phyloP scores from a whole-genome alignment of 495 filamentous ascomycete genomes.

The Astrothelium subdiscretum region DNA sequence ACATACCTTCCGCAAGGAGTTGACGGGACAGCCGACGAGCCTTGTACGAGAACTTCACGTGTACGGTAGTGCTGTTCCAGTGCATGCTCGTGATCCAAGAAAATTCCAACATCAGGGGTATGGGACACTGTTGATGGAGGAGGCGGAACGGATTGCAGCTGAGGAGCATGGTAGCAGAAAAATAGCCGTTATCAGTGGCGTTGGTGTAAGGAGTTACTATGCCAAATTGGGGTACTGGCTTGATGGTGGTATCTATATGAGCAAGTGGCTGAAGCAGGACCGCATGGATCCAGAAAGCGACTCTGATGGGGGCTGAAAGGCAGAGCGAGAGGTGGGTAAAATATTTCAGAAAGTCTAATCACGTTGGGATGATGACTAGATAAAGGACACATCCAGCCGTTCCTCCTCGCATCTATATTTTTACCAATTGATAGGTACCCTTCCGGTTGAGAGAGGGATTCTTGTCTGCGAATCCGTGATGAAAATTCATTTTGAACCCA shows the following conservation, averaged over 20 bases:
- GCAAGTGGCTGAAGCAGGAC: slow-evolving; percentile 49
- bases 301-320: slow-evolving; percentile 28
- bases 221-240: slow-evolving; percentile 81
- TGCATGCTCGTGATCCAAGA: slow-evolving; percentile 82
- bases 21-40: slow-evolving; percentile 76
- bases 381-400: no score
- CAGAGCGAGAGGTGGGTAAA: no score
- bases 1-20: slow-evolving; percentile 83
- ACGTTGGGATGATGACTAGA: no score
- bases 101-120: slow-evolving; percentile 99
- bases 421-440: no score
- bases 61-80: slow-evolving; percentile 87
- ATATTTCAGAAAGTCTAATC: no score
- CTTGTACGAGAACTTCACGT: slow-evolving; percentile 92
- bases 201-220: slow-evolving; percentile 91
- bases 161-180: slow-evolving; percentile 88
- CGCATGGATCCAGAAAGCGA: slow-evolving; percentile 27
- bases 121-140: slow-evolving; percentile 92
- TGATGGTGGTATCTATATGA: slow-evolving; percentile 78
- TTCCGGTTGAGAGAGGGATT: no score
- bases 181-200: slow-evolving; percentile 90
- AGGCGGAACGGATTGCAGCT: slow-evolving; percentile 87
- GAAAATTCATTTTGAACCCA: no score
- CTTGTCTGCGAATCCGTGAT: no score
- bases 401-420: no score